Percentiles rank a stretch among this genome's conserved stretches.
Evolutionary conservation across 192 early-diverging fungal genomes (phyloP).

Genomic region (Linnemannia schmuckeri): DNA sequence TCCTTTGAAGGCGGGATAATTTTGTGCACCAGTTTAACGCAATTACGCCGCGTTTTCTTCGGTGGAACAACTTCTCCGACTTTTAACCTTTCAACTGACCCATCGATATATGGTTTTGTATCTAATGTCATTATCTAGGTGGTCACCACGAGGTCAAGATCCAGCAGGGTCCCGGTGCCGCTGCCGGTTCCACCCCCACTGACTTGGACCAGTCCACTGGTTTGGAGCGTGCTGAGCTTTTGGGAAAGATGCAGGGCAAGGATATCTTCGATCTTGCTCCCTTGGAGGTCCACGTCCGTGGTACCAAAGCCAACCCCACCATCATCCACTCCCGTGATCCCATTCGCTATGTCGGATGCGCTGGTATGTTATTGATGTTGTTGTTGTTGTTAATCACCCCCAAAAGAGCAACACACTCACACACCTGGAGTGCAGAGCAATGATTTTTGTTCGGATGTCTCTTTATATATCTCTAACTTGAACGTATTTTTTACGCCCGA

Average conservation of each 20-base stretch:
- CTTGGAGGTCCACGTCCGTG: conserved; percentile 77
- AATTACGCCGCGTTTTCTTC: background rate
- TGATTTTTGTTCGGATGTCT: background rate
- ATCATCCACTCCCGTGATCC: conserved; percentile 86
- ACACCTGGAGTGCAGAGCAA: background rate
- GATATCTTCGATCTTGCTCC: conserved; percentile 92
- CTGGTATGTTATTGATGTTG: conserved; percentile 71
- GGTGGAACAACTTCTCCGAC: background rate
- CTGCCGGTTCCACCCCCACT: conserved; percentile 81
- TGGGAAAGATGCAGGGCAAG: conserved; percentile 87
- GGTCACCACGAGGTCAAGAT: conserved; percentile 54
- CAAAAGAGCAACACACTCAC: no score
- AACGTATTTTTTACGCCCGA: background rate
- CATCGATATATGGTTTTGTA: background rate
- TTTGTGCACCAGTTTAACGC: background rate
- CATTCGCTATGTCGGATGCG: conserved; percentile 92
- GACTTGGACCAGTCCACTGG: conserved; percentile 93
- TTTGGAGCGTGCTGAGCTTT: conserved; percentile 89
- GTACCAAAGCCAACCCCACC: conserved; percentile 88
- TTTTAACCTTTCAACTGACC: background rate
- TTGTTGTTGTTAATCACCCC: background rate
- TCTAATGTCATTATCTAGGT: conserved; percentile 25
- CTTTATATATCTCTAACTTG: background rate
- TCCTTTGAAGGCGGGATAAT: background rate
- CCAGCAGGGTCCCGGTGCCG: conserved; percentile 72